phyloP scores from a whole-genome alignment of 2,329 filamentous ascomycete species.

The Sporothrix curviconia region DNA sequence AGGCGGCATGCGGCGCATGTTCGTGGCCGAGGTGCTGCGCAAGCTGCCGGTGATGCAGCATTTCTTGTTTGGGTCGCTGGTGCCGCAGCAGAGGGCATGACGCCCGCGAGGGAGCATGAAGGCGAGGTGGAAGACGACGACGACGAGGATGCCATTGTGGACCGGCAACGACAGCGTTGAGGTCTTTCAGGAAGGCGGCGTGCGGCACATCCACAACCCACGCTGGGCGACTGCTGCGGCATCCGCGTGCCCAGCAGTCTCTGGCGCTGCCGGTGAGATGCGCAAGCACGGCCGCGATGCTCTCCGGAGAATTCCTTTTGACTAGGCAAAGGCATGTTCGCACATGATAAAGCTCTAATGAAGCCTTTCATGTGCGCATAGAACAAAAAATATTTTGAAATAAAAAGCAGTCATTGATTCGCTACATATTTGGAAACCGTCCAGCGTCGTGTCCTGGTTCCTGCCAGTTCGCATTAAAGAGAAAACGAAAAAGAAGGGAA shows the following conservation, averaged over 20 bases:
- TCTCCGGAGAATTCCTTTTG: conserved; percentile 74
- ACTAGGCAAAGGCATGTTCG: no score
- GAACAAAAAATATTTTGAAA: background rate
- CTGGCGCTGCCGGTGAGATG: conserved; percentile 82
- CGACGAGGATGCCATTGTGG: conserved; percentile 41
- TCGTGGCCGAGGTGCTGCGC: conserved; percentile 81
- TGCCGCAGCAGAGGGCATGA: conserved; percentile 83
- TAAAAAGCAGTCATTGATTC: background rate
- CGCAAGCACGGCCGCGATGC: conserved; percentile 61
- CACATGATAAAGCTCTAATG: no score
- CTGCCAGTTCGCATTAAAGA: background rate
- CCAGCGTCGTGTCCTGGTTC: conserved; percentile 4
- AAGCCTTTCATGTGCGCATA: background rate
- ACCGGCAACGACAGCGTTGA: conserved; percentile 50
- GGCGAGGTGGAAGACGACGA: conserved; percentile 44
- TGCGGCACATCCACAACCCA: conserved; percentile 64
- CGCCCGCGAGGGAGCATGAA: conserved; percentile 45
- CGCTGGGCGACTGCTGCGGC: conserved; percentile 89
- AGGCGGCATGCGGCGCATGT: conserved; percentile 94
- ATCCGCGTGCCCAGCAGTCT: conserved; percentile 95
- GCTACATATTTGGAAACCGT: background rate
- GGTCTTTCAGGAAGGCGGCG: conserved; percentile 55
- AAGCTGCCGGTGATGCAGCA: conserved; percentile 99
- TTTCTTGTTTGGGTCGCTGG: conserved; percentile 82
- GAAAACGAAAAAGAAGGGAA: background rate